Evolutionary conservation across 345 rosid genomes (phyloP).

Genomic region (Hirschfeldia incana): DNA sequence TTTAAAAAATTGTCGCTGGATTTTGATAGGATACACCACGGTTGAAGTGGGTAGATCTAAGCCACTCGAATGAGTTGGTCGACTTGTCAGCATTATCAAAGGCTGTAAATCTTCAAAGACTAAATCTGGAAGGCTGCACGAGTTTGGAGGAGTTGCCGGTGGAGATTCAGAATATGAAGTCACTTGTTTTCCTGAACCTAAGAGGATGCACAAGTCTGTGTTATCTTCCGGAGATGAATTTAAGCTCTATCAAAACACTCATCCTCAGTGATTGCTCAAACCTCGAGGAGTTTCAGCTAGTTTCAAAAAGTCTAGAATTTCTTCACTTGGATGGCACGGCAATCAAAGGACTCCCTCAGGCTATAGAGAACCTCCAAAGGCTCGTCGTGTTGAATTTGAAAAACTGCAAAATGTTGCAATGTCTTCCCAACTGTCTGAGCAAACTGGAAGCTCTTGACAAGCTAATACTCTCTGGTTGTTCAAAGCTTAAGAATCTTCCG

Average conservation of each 20-base stretch:
- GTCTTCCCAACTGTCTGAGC: not conserved
- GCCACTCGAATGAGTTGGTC: not conserved
- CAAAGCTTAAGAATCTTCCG: not conserved
- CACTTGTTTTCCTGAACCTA: not conserved
- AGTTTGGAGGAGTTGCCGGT: not conserved
- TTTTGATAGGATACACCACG: conserved; percentile 7
- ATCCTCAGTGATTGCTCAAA: conserved; percentile 8
- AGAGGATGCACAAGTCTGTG: conserved; percentile 1
- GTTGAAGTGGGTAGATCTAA: conserved; percentile 3
- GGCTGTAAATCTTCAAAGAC: not conserved
- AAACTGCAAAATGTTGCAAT: conserved; percentile 2
- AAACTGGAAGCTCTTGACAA: conserved; percentile 4
- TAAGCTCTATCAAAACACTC: conserved; percentile 1
- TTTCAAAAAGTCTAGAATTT: not conserved
- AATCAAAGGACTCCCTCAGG: conserved; percentile 14
- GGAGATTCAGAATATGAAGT: conserved; percentile 11
- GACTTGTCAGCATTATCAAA: not conserved
- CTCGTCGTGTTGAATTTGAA: conserved; percentile 7
- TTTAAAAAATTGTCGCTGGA: not conserved
- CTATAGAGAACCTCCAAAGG: not conserved
- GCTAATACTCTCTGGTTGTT: conserved; percentile 9
- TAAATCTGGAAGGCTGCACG: conserved; percentile 21
- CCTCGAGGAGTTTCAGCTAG: not conserved
- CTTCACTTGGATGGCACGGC: conserved; percentile 19
- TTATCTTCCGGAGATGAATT: not conserved